Base-by-base conservation (phyloP, 2,329 filamentous ascomycete species). In the Zymoseptoria pseudotritici region DNA sequence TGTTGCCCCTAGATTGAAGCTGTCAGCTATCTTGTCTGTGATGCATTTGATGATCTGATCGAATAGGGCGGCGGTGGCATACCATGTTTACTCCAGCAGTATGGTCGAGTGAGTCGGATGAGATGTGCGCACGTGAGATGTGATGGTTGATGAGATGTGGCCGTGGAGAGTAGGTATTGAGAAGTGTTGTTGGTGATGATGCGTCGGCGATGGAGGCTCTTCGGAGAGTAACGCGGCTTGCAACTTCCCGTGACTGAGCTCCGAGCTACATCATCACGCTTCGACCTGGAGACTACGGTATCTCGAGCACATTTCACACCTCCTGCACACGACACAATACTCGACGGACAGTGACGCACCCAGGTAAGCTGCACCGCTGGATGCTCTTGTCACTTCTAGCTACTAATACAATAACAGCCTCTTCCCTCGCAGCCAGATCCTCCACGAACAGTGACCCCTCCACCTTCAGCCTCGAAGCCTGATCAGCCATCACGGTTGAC, bases 1-100 rank as follows among this genome's bases (percentile, higher is more conserved):
- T 88, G 87, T 78, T 90, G 88, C 82, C 89, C 89, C 89, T 91
- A 67, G 64, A 46, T 46, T 62, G 59, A 59, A 36, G 55, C 53
- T 56, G 61, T 65, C 55, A 66, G 60, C 42, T 22, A 50, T 54
- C 53, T 17, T 24, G 24, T 22, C 36, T 17, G 36, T 46, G 17
- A 7, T 6, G 36, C 36, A 46, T 17, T 13, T 46, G 36, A n/a
- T 46, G 36, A 46, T 46, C 36, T 46, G 36, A 46, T 7, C 5
- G 6, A 3, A 46, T n/a, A 1, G 36, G 1, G 17, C 7, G 36
- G 36, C 17, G 36, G 17, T n/a, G 36, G 17, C 36, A n/a, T 46
- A 46, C 36, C 36, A 46, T 46, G 36, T 17, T 46, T 7, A 4
- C 36, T 17, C 17, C 17, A 7, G 13, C 36, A 42, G 36, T 46